Evolutionary conservation across 2,329 filamentous ascomycete species (phyloP).

Genomic region (Apiospora rasikravindrae): DNA sequence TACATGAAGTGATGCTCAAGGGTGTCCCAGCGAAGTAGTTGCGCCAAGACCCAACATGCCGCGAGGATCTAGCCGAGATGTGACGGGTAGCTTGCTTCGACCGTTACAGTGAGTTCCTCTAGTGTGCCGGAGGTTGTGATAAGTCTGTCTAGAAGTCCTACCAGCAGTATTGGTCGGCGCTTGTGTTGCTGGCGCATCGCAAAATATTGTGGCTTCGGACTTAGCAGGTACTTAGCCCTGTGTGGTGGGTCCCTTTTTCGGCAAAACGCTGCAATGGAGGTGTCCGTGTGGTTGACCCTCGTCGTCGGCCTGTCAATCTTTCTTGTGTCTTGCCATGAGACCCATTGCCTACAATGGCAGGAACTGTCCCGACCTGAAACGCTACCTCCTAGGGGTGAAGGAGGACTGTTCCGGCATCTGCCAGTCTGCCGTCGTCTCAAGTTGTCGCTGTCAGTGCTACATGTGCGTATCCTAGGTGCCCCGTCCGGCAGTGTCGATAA

Average conservation of each 20-base stretch:
- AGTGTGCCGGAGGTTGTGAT: not conserved
- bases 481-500: not conserved
- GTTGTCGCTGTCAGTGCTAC: not conserved
- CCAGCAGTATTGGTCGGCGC: not conserved
- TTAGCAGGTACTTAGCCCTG: not conserved
- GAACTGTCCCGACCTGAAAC: not conserved
- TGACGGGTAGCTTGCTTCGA: not conserved
- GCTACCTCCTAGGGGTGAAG: too few relatives aligned
- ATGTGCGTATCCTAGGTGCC: too few relatives aligned
- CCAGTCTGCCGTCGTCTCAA: not conserved
- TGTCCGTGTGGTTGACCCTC: not conserved
- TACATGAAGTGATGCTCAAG: too few relatives aligned
- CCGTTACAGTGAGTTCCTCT: not conserved
- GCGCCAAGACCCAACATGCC: not conserved
- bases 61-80: not conserved
- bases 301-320: too few relatives aligned
- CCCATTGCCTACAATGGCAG: not conserved
- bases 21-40: not conserved
- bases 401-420: not conserved
- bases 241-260: not conserved
- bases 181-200: not conserved
- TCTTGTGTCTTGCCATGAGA: not conserved
- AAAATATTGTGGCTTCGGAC: not conserved
- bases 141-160: not conserved
- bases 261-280: not conserved